Evolutionary conservation across 148 eudicot species (phyloP).

Genomic region (Beta vulgaris): DNA sequence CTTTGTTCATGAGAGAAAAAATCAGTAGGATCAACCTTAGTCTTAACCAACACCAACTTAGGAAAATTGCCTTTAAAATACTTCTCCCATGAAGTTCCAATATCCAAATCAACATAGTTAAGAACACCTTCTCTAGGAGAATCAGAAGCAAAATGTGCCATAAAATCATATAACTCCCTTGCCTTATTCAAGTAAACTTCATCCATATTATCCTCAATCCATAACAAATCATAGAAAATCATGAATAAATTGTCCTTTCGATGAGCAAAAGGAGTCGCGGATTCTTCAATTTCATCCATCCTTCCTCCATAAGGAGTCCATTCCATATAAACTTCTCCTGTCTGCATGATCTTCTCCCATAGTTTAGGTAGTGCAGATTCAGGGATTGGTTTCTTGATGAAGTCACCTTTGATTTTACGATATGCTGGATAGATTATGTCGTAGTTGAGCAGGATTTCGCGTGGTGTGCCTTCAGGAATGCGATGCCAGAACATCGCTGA

Average conservation of each 20-base stretch:
- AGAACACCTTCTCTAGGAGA: constrained; percentile 16
- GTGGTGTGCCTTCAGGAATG: constrained; percentile 12
- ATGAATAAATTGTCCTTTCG: constrained; percentile 6
- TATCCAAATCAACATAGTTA: constrained; percentile 15
- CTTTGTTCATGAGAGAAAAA: constrained; percentile 21
- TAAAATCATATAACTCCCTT: constrained; percentile 11
- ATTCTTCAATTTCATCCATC: constrained; percentile 18
- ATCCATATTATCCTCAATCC: neutral
- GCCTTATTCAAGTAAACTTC: neutral
- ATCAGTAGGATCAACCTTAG: constrained; percentile 18
- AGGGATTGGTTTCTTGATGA: constrained; percentile 14
- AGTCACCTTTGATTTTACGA: constrained; percentile 15
- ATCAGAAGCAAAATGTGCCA: constrained; percentile 11
- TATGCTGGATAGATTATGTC: neutral
- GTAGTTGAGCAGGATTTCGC: constrained; percentile 14
- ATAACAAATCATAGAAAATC: constrained; percentile 9
- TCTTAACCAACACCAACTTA: constrained; percentile 13
- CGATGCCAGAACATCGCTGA: constrained; percentile 11
- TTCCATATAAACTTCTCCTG: constrained; percentile 11
- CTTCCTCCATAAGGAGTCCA: constrained; percentile 20
- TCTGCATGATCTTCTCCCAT: constrained; percentile 2
- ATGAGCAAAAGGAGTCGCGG: constrained; percentile 4
- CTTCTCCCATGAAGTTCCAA: constrained; percentile 2
- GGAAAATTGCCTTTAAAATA: constrained; percentile 11
- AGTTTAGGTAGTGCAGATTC: neutral